Percentiles rank a stretch among this genome's conserved stretches.
phyloP scores from a whole-genome alignment of 208 protist species.

The Trypanosoma conorhini region DNA sequence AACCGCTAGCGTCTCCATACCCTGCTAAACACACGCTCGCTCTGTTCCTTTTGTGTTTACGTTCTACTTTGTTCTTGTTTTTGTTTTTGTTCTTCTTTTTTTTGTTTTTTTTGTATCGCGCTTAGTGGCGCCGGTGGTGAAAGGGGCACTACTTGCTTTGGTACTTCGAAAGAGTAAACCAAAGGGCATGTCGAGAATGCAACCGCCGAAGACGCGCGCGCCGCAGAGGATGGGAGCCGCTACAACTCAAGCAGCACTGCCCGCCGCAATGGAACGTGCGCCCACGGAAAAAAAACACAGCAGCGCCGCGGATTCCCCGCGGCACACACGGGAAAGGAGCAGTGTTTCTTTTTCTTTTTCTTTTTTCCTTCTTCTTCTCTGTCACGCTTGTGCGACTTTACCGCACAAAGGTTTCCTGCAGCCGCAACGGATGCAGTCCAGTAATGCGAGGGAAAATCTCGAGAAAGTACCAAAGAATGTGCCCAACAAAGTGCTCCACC shows the following conservation, averaged over 20 bases:
- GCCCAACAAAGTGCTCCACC: constrained; percentile 56
- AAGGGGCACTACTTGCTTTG: neutral
- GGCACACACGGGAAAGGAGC: neutral
- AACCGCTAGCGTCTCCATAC: constrained; percentile 11
- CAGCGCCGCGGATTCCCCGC: neutral
- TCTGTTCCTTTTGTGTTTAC: constrained; percentile 1
- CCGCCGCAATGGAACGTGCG: neutral
- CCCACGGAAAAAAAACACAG: neutral
- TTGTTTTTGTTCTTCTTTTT: neutral
- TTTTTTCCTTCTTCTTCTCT: neutral
- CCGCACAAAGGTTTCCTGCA: constrained; percentile 40
- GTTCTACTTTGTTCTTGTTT: neutral
- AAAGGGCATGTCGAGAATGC: neutral
- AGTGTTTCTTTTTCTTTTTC: constrained; percentile 5
- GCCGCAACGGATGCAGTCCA: constrained; percentile 49
- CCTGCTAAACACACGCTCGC: neutral
- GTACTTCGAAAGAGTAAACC: neutral
- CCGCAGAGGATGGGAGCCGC: neutral
- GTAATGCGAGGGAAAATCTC: constrained; percentile 90
- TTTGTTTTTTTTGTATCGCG: too few species aligned
- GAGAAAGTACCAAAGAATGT: constrained; percentile 79
- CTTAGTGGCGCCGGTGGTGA: neutral
- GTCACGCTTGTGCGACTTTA: neutral
- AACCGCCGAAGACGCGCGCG: neutral
- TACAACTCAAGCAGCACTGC: neutral